These are phyloP conservation scores for Sarcomyxa edulis DNA, from an alignment of 768 basidiomycete genomes.

Conservation along the genomic window DNA sequence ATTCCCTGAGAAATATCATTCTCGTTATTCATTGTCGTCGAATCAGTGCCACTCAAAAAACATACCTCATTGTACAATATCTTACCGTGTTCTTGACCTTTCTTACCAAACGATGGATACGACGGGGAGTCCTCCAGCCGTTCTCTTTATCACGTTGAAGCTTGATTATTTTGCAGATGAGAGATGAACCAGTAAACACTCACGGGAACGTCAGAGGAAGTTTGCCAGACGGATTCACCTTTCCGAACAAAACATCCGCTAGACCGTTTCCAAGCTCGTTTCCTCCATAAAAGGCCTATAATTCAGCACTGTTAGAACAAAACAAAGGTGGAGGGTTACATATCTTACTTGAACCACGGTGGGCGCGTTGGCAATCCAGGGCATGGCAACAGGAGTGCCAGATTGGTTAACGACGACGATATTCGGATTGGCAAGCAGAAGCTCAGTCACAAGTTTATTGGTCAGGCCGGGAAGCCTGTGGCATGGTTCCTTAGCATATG, in stretches of 20 bases:
- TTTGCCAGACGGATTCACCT: constrained; percentile 54
- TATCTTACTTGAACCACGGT: constrained; percentile 19
- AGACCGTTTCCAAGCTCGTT: constrained; percentile 54
- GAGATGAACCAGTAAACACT: too few species aligned
- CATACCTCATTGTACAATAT: constrained; percentile 16
- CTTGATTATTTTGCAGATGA: too few species aligned
- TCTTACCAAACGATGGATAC: constrained; percentile 37
- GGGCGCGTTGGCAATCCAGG: constrained; percentile 36
- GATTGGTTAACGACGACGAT: constrained; percentile 56
- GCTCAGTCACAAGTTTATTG: constrained; percentile 43
- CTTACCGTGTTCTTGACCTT: constrained; percentile 37
- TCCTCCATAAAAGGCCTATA: constrained; percentile 47
- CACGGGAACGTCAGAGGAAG: constrained; percentile 52
- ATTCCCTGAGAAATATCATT: not conserved
- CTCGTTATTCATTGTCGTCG: too few species aligned
- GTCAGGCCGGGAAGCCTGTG: constrained; percentile 47
- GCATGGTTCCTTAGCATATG: too few species aligned
- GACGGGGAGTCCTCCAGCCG: constrained; percentile 50
- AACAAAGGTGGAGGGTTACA: not conserved
- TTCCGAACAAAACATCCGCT: constrained; percentile 56
- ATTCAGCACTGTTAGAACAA: constrained; percentile 8
- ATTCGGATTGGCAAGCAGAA: constrained; percentile 46
- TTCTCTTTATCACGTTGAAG: too few species aligned
- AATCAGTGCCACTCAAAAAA: too few species aligned
- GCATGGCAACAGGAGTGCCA: constrained; percentile 48